Base-by-base conservation (phyloP, 2,329 filamentous ascomycete genomes). In the Scytalidium sp. region DNA sequence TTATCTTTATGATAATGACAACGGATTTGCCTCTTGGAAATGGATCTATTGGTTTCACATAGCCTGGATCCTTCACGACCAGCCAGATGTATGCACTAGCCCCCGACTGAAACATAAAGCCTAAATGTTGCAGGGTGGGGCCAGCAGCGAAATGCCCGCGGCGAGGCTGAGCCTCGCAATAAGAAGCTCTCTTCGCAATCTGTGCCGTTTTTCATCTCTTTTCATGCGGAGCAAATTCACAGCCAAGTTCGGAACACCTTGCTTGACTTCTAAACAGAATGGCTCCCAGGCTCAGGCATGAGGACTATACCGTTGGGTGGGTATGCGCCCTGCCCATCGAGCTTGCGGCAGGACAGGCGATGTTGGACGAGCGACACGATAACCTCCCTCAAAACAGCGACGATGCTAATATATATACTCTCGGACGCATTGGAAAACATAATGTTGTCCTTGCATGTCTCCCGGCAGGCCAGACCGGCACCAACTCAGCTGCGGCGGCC, bases 381-480 rank as follows among this genome's bases (percentile, higher is more conserved):
- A 13, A 32, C 10, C 45, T 54, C 8, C 17, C 25, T n/a, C 25
- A 19, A 5, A 20, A 46, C 19, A 3, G 7, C 6, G 52, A 54
- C 21, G 60, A 63, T 41, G 48, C 36, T 21, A 63, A 59, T 41
- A 47, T 45, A 17, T 64, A 64, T 45, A 54, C 44, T 19, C 46
- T 64, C 5, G 64, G 65, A 13, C 53, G 52, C 9, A 58, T 67
- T 10, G 51, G 43, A 3, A 44, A 49, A 9, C 67, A 70, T 51
- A 68, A 70, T 39, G 53, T 70, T 19, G 65, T 65, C 11, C 60
- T 68, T 32, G 61, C 59, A 13, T 65, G 63, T 45, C 46, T 68
- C 3, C 65, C 63, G 7, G 54, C 54, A n/a, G 63, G 66, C 19
- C 56, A 58, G 21, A 63, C 61, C 36, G 70, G 70, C 11, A 70